phyloP scores from a whole-genome alignment of 768 basidiomycete genomes.

The Ramaria sp. region DNA sequence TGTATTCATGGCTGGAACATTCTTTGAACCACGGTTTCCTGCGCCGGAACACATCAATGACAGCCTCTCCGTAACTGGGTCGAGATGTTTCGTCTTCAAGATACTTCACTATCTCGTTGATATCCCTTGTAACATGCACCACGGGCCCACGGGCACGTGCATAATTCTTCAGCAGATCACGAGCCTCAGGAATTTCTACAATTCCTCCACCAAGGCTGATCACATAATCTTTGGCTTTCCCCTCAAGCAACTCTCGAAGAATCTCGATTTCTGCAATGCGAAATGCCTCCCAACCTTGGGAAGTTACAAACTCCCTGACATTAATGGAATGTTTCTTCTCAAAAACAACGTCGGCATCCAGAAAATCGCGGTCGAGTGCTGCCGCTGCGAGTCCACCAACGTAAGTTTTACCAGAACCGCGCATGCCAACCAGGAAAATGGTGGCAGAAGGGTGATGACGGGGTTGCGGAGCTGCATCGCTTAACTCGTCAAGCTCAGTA shows the following conservation, averaged over 20 bases:
- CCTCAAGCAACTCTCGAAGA: constrained; percentile 53
- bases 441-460: constrained; percentile 33
- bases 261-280: constrained; percentile 65
- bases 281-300: constrained; percentile 85
- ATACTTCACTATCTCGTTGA: constrained; percentile 74
- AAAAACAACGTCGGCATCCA: constrained; percentile 84
- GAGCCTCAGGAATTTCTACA: constrained; percentile 72
- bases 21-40: constrained; percentile 81
- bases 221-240: constrained; percentile 49
- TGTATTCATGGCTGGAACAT: constrained; percentile 73
- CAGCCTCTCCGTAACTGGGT: constrained; percentile 82
- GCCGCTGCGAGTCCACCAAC: constrained; percentile 70
- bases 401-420: constrained; percentile 91
- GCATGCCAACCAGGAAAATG: constrained; percentile 86
- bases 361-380: constrained; percentile 56
- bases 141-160: constrained; percentile 53
- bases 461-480: constrained; percentile 29
- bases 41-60: constrained; percentile 74
- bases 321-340: constrained; percentile 46
- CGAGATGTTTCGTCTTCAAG: constrained; percentile 64
- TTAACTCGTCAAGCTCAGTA: constrained; percentile 49
- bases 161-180: constrained; percentile 62
- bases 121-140: constrained; percentile 72
- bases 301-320: constrained; percentile 68
- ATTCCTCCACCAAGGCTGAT: constrained; percentile 92